Conservation (phyloP, 2,329 filamentous ascomycete genomes). For the Rutstroemia sp. region DNA sequence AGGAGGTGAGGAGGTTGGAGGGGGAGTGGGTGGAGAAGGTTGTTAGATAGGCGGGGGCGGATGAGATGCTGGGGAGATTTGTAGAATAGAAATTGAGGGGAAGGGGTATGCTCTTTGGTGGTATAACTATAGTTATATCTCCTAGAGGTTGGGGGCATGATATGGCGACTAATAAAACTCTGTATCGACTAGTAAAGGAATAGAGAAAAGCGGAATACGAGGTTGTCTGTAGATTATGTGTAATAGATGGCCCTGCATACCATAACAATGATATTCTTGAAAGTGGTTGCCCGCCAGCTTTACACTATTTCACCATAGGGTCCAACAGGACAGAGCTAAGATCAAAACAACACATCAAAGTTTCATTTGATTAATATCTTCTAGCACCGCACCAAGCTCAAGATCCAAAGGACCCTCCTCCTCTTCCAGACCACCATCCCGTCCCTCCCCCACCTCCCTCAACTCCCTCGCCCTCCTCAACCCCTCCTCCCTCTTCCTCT, state of each 20-base stretch:
- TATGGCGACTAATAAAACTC: no score
- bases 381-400: not conserved
- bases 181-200: no score
- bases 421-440: not conserved
- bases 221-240: constrained; percentile 10
- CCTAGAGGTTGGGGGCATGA: no score
- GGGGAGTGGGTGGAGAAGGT: constrained; percentile 82
- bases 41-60: constrained; percentile 32
- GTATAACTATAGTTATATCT: no score
- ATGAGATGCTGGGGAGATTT: not conserved
- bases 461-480: constrained; percentile 38
- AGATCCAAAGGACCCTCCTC: not conserved
- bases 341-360: not conserved
- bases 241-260: constrained; percentile 6
- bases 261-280: not conserved
- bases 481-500: constrained; percentile 52
- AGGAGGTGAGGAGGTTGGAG: constrained; percentile 80
- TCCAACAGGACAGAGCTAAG: not conserved
- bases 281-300: no score
- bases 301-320: not conserved
- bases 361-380: not conserved
- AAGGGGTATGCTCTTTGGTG: no score
- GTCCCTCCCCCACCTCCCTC: constrained; percentile 2
- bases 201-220: no score
- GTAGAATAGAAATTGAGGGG: no score